Conservation (phyloP, 768 basidiomycete genomes). For the Pulveroboletus ravenelii region DNA sequence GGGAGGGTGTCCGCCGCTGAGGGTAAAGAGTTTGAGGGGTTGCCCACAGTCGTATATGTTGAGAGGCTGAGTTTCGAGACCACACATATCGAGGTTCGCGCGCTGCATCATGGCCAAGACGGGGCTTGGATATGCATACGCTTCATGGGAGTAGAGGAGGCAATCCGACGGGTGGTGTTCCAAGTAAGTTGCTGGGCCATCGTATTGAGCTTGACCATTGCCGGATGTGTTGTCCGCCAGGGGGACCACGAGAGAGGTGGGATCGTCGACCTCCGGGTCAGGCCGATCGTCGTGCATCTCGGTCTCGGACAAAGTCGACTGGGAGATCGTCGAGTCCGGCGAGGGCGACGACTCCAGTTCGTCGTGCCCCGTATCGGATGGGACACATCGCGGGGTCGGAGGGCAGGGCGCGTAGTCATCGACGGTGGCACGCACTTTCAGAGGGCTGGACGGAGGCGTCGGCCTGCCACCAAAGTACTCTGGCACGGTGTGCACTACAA, state of each 20-base stretch:
- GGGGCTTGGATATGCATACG: constrained; percentile 15
- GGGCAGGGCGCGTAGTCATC: constrained; percentile 15
- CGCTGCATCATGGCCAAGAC: constrained; percentile 11
- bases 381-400: constrained; percentile 5
- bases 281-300: not conserved
- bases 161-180: not conserved
- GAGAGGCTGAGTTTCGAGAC: not conserved
- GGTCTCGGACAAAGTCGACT: too few relatives aligned
- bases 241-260: not conserved
- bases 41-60: not conserved
- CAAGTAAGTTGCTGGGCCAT: not conserved
- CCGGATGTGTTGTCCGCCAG: not conserved
- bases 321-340: not conserved
- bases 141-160: not conserved
- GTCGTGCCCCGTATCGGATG: not conserved
- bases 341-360: not conserved
- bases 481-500: not conserved
- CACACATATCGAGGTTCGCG: not conserved
- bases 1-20: constrained; percentile 1
- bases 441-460: constrained; percentile 9
- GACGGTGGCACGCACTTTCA: not conserved
- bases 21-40: constrained; percentile 7
- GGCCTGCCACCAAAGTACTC: not conserved
- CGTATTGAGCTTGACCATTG: too few relatives aligned
- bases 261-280: not conserved